Evolutionary conservation across 108 stramenopile species (phyloP).

Genomic region (Cyclotella cryptica): DNA sequence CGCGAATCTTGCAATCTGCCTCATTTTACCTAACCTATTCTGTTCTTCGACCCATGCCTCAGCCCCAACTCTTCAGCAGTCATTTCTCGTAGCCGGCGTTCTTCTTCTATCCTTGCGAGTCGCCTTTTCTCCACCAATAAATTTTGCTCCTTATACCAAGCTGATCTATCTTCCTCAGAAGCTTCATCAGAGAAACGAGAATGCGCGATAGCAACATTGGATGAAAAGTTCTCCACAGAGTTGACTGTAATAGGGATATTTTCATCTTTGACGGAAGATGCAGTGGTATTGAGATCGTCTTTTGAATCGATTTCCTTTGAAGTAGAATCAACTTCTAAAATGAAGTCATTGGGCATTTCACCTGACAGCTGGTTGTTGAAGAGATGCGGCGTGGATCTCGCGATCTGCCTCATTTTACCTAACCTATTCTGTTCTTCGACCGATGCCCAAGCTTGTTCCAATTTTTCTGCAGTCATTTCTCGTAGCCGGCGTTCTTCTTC

Average conservation of each 20-base stretch:
- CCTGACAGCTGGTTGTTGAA: too few relatives aligned
- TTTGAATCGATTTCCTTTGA: too few relatives aligned
- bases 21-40: constrained; percentile 6
- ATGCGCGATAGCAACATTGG: not conserved
- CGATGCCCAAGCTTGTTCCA: too few relatives aligned
- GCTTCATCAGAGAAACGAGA: too few relatives aligned
- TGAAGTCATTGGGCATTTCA: too few relatives aligned
- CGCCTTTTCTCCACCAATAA: not conserved
- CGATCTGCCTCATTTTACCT: constrained; percentile 6
- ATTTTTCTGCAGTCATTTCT: not conserved
- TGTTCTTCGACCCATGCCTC: not conserved
- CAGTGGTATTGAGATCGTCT: too few relatives aligned
- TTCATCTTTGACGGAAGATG: too few relatives aligned
- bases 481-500: not conserved
- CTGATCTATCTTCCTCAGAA: constrained; percentile 27
- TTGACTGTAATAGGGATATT: not conserved
- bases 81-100: not conserved
- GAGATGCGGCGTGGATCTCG: not conserved
- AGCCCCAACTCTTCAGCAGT: too few relatives aligned
- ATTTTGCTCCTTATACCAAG: constrained; percentile 8
- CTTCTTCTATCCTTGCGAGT: not conserved
- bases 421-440: constrained; percentile 8
- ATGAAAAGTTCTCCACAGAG: too few relatives aligned
- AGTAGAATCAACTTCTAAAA: too few relatives aligned
- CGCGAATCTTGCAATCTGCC: not conserved